Base-by-base conservation (phyloP, 768 basidiomycete species). In the Suillus luteus region DNA sequence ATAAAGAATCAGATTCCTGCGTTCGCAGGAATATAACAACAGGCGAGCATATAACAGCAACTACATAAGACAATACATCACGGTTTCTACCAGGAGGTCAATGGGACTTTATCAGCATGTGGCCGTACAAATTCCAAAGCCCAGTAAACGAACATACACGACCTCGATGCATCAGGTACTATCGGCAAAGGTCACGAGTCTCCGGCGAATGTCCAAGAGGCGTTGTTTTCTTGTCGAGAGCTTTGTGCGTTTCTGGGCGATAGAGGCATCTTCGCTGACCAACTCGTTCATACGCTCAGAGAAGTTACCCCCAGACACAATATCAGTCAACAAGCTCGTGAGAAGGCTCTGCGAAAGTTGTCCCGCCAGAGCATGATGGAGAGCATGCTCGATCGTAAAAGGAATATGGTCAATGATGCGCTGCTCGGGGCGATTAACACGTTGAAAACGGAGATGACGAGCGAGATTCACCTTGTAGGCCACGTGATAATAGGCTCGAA, bases 391-490 rank as follows among this genome's bases (percentile, higher is more conserved):
- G 41, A 86, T 85, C 49, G 74, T 76, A 10, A 82, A 69, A 1
- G 87, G 86, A 24, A 87, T 59, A 44, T 80, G 73, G 63, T 89
- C 88, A 41, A 86, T 79, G 66, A 85, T 75, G 11, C 85, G 82
- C 87, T 89, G 60, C 0, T 22, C 38, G 7, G 33, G 43, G 51
- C 8, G 5, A 14, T n/a, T 27, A 33, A 52, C 22, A 19, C 44
- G 41, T 10, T 62, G 52, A 6, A 27, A 35, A 35, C 9, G 7
- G 0, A 17, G 63, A 19, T 19, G 7, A 22, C 38, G n/a, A 3
- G 6, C 24, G 4, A 17, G 52, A 62, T 73, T 22, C 63, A 84
- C 86, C 78, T 84, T 83, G 74, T 78, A 81, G 8, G 85, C 80
- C 0, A 87, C 78, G 44, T 84, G 79, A 69, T 83, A 86, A 64